Conservation (phyloP, 163 green algal species). For the Prototheca wickerhamii region DNA sequence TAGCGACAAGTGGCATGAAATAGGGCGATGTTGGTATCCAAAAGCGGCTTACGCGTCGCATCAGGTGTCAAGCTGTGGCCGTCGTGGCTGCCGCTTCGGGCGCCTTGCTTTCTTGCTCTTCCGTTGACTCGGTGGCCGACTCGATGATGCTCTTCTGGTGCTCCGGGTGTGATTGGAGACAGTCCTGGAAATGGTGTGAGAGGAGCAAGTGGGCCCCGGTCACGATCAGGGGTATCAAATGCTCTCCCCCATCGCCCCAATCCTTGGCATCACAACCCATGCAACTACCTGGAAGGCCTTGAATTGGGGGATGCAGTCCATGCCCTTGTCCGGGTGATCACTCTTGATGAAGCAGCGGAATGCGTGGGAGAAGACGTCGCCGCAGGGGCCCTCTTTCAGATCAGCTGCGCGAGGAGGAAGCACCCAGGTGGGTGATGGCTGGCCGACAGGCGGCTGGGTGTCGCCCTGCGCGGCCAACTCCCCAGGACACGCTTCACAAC, state of each 20-base stretch:
- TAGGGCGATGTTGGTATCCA: too few relatives aligned
- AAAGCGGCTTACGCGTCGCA: too few relatives aligned
- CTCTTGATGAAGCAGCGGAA: slow-evolving; percentile 35
- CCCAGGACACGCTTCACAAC: neutral
- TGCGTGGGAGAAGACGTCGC: slow-evolving; percentile 16
- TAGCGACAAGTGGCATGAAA: too few relatives aligned
- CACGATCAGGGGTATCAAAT: too few relatives aligned
- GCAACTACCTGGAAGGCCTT: slow-evolving; percentile 24
- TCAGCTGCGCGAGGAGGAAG: slow-evolving; percentile 18
- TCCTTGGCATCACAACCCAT: neutral
- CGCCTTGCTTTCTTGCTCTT: too few relatives aligned
- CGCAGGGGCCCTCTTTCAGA: slow-evolving; percentile 31
- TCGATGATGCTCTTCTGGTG: slow-evolving; percentile 23
- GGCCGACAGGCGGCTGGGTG: neutral
- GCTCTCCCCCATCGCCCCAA: neutral
- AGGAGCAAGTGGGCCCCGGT: too few relatives aligned
- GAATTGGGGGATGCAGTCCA: slow-evolving; percentile 24
- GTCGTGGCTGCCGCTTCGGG: too few relatives aligned
- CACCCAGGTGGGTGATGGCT: neutral
- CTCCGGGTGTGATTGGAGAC: slow-evolving; percentile 26
- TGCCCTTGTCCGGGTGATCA: slow-evolving; percentile 29
- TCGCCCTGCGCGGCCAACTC: neutral
- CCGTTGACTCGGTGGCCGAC: too few relatives aligned
- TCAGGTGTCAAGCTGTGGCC: too few relatives aligned
- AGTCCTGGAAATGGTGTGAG: slow-evolving; percentile 9